Base-by-base conservation (phyloP, 2,329 filamentous ascomycete genomes). In the Talaromyces rugulosus region DNA sequence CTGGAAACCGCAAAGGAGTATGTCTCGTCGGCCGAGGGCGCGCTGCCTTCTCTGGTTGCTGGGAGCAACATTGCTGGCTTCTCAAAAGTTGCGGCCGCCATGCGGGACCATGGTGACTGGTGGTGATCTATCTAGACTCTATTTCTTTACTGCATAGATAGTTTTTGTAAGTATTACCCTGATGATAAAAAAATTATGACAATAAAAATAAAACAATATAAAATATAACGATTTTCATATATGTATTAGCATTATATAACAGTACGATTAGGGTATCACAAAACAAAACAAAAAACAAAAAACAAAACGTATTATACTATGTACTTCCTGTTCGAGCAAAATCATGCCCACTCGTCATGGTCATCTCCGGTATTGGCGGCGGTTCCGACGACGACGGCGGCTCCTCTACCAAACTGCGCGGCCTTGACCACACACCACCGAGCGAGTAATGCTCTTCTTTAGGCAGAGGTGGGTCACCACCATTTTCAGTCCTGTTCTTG, bases 31-130 rank as follows among this genome's bases (percentile, higher is more conserved):
- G 83, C 83, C 68, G 92, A 96, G 75, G 92, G 89, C 70, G 90
- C 94, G 81, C 87, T 95, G 70, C 95, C 95, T 69, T 92, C 88
- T 69, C 83, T 98, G 74, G 92, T 98, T 47, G 92, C 92, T 63
- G 95, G 95, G 70, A 91, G 89, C 83, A 98, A 98, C 82, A 96
- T 99, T 81, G 95, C 95, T 64, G 95, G 95, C 63, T 98, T 97
- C 83, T 89, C 90, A 80, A 99, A 98, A 89, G 94, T 98, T 60
- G 93, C 89, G 58, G 85, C 87, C 71, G 94, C 95, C 72, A 98
- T 98, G 94, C 86, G 89, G 76, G 92, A 96, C 78, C 94, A 97
- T 81, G 95, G 95, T 72, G 94, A 98, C 79, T 98, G 93, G 94
- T 98, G 84, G 81, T 82, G 66, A 67, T 30, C 23, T 36, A 34